These are phyloP conservation scores for Ricinus communis DNA, from an alignment of 345 rosid genomes.

Conservation along the genomic window DNA sequence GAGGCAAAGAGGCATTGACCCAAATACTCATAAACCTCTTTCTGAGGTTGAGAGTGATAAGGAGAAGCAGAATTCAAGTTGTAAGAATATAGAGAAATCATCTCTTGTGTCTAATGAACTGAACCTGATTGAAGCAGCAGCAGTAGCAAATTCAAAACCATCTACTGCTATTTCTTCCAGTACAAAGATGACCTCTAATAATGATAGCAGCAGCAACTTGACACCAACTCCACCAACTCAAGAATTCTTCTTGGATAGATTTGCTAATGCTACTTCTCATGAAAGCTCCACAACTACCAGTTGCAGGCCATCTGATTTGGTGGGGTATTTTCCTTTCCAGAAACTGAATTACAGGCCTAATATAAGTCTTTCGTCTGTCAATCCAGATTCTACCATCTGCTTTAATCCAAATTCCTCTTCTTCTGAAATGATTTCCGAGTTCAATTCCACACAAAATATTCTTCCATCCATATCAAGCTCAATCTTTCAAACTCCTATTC, in stretches of 20 bases:
- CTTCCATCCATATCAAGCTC: constrained; percentile 39
- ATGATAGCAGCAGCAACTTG: neutral
- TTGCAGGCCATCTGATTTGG: constrained; percentile 40
- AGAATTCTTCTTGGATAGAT: constrained; percentile 51
- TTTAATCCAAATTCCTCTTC: constrained; percentile 41
- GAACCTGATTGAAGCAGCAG: constrained; percentile 14
- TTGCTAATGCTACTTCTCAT: constrained; percentile 17
- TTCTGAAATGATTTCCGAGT: constrained; percentile 31
- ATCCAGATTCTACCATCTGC: constrained; percentile 32
- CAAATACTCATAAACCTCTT: constrained; percentile 36
- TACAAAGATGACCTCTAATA: constrained; percentile 17
- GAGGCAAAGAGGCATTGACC: constrained; percentile 34
- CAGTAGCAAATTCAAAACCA: constrained; percentile 28
- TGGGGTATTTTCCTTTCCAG: constrained; percentile 54
- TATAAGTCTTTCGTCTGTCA: constrained; percentile 35
- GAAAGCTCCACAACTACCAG: constrained; percentile 26
- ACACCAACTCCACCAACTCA: constrained; percentile 33
- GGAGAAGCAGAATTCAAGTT: constrained; percentile 24
- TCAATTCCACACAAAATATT: constrained; percentile 29
- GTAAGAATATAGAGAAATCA: constrained; percentile 24
- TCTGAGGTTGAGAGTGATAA: constrained; percentile 42
- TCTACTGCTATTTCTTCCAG: constrained; percentile 16
- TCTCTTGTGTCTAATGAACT: constrained; percentile 22
- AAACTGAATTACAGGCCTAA: constrained; percentile 48
- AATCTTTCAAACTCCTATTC: constrained; percentile 38